Evolutionary conservation across 805 yeast genomes (phyloP).

Genomic region (Metschnikowia gruessii): DNA sequence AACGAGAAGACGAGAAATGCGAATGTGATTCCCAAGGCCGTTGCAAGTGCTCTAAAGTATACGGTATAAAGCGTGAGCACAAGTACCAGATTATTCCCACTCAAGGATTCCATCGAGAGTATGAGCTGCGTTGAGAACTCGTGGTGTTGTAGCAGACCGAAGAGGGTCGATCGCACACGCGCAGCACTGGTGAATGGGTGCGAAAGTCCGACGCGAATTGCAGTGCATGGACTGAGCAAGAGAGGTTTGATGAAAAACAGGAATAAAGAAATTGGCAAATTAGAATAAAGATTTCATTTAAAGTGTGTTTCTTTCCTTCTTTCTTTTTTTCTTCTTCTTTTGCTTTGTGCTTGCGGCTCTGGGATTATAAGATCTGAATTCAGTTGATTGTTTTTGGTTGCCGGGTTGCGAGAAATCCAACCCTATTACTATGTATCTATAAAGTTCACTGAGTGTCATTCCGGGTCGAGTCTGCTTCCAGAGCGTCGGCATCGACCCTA

Average conservation of each 20-base stretch:
- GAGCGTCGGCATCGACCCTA: slow-evolving; percentile 12
- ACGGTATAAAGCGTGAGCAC: not conserved
- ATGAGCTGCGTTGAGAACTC: not conserved
- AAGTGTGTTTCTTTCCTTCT: too few relatives aligned
- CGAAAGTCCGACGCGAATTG: not conserved
- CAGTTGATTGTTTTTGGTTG: too few relatives aligned
- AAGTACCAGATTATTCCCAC: not conserved
- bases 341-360: too few relatives aligned
- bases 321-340: too few relatives aligned
- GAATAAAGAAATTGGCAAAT: too few relatives aligned
- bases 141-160: not conserved
- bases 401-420: too few relatives aligned
- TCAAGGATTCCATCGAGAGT: slow-evolving; percentile 9
- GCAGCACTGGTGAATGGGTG: slow-evolving; percentile 3
- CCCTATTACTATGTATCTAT: too few relatives aligned
- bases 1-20: slow-evolving; percentile 1
- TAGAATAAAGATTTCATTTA: too few relatives aligned
- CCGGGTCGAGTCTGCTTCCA: slow-evolving; percentile 3
- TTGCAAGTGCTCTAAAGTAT: not conserved
- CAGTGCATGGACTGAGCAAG: not conserved
- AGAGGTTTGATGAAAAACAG: not conserved
- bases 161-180: slow-evolving; percentile 3
- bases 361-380: too few relatives aligned
- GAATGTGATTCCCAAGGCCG: not conserved
- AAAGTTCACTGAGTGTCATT: not conserved